Percentiles rank a stretch among this genome's conserved stretches.
phyloP scores from a whole-genome alignment of 73 alveolate species.

The Paramecium caudatum region DNA sequence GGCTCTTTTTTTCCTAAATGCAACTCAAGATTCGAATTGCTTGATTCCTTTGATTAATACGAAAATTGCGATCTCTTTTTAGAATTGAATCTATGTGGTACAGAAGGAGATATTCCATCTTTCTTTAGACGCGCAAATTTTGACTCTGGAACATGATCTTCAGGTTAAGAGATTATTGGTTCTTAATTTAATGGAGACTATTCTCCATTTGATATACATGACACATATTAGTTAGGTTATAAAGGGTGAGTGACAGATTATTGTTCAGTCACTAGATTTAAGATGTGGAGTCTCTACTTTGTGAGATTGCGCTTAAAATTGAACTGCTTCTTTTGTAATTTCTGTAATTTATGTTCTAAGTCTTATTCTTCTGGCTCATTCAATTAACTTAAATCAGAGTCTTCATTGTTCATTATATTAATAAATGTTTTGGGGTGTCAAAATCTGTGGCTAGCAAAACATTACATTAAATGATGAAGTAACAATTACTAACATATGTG shows the following conservation, averaged over 20 bases:
- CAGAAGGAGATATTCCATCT: slow-evolving; percentile 24
- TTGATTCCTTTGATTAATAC: neutral
- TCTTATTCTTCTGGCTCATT: slow-evolving; percentile 31
- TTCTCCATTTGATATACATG: no score
- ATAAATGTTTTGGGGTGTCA: slow-evolving; percentile 17
- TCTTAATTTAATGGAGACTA: no score
- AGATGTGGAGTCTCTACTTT: neutral
- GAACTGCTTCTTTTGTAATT: neutral
- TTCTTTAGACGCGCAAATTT: neutral
- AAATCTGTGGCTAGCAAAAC: neutral
- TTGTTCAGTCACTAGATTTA: slow-evolving; percentile 26
- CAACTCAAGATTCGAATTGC: slow-evolving; percentile 3
- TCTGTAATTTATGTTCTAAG: neutral
- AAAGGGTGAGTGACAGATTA: neutral
- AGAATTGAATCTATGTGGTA: slow-evolving; percentile 5
- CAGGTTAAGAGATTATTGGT: no score
- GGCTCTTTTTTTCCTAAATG: slow-evolving; percentile 6
- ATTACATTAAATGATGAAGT: neutral
- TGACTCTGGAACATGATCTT: neutral
- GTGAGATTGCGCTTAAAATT: slow-evolving; percentile 36
- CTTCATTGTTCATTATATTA: neutral
- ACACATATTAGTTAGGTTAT: neutral
- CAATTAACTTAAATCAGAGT: neutral
- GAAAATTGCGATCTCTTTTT: slow-evolving; percentile 24
- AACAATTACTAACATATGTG: neutral